Evolutionary conservation across 2,329 filamentous ascomycete genomes (phyloP).

Genomic region (Fusarium floridanum): DNA sequence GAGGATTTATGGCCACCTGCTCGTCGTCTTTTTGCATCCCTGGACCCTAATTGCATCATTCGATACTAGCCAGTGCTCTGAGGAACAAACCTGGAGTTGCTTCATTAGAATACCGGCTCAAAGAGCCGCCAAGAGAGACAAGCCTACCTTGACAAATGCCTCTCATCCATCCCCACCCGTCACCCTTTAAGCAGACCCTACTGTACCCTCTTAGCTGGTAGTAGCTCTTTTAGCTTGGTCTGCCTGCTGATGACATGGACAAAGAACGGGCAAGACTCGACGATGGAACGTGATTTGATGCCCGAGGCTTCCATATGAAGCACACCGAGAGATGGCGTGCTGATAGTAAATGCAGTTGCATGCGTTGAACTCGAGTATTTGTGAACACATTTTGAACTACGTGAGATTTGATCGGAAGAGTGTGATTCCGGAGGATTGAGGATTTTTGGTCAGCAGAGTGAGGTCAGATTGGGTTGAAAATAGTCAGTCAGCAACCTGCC

Average conservation of each 20-base stretch:
- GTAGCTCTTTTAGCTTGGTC: neutral
- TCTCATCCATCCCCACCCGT: slow-evolving; percentile 1
- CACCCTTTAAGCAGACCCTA: neutral
- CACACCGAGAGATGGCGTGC: slow-evolving; percentile 85
- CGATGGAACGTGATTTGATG: slow-evolving; percentile 72
- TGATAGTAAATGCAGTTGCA: slow-evolving; percentile 89
- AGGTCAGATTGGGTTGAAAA: neutral
- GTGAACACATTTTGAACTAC: neutral
- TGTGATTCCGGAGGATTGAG: neutral
- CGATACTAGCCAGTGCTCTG: neutral
- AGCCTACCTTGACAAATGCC: slow-evolving; percentile 10
- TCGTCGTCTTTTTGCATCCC: neutral
- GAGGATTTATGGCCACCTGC: neutral
- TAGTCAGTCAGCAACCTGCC: slow-evolving; percentile 60
- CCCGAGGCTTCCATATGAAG: slow-evolving; percentile 76
- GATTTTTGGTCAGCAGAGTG: neutral
- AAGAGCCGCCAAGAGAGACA: accelerated
- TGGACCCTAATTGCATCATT: neutral
- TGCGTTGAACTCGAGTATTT: slow-evolving; percentile 71
- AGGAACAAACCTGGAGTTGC: neutral
- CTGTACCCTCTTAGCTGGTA: neutral
- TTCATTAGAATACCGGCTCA: neutral
- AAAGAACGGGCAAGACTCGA: slow-evolving; percentile 65
- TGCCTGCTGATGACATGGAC: slow-evolving; percentile 80
- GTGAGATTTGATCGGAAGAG: neutral